A percentile compares a stretch with the other conserved stretches of the same genome.
phyloP scores from a whole-genome alignment of 2,329 filamentous ascomycete species.

The Colletotrichum lindemuthianum region DNA sequence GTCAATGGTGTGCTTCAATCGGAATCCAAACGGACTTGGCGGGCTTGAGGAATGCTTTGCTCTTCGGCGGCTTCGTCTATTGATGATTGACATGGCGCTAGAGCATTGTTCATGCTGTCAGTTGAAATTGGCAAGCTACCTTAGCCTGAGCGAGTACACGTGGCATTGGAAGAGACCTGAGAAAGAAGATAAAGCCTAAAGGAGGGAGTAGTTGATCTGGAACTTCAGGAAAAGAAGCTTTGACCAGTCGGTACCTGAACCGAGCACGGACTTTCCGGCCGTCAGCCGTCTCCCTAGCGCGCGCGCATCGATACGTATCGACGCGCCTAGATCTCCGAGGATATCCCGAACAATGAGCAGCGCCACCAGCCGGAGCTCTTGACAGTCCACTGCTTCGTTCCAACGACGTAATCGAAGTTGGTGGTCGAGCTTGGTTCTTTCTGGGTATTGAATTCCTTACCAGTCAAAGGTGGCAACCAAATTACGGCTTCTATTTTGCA shows the following conservation, averaged over 20 bases:
- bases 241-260: neutral
- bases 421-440: too few relatives aligned
- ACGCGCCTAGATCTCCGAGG: constrained; percentile 5
- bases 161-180: neutral
- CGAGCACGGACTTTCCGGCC: constrained; percentile 1
- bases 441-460: too few relatives aligned
- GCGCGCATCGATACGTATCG: neutral
- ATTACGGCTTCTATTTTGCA: neutral
- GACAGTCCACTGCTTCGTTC: constrained; percentile 9
- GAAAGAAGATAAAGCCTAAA: neutral
- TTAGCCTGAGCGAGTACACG: constrained; percentile 11
- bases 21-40: neutral
- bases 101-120: neutral
- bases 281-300: too few relatives aligned
- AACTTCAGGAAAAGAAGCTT: constrained; percentile 1
- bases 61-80: constrained; percentile 11
- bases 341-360: constrained; percentile 7
- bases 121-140: constrained; percentile 1
- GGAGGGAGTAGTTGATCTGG: neutral
- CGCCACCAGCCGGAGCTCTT: constrained; percentile 1
- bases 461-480: too few relatives aligned
- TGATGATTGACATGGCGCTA: constrained; percentile 16
- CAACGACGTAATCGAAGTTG: constrained; percentile 16
- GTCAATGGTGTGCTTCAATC: neutral
- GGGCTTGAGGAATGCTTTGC: constrained; percentile 1